Evolutionary conservation across 2,329 filamentous ascomycete genomes (phyloP).

Genomic region (Mycosphaerella arachidis): DNA sequence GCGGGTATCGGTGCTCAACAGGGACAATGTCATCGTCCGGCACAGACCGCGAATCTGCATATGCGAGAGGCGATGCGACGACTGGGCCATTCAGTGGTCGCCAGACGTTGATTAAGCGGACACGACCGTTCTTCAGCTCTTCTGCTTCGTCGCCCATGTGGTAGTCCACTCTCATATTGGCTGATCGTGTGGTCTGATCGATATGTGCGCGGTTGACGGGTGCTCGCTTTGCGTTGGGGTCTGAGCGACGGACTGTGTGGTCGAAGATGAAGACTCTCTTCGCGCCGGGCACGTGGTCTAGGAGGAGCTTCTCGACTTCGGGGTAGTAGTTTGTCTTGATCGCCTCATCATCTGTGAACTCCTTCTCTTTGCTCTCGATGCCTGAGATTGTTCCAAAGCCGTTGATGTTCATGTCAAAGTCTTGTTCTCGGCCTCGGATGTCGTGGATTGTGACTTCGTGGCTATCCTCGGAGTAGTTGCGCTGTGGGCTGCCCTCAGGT

Average conservation of each 20-base stretch:
- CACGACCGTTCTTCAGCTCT: slow-evolving; percentile 60
- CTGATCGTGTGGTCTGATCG: slow-evolving; percentile 69
- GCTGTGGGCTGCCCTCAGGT: slow-evolving; percentile 56
- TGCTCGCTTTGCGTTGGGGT: slow-evolving; percentile 54
- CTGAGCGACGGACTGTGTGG: slow-evolving; percentile 74
- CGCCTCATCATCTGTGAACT: slow-evolving; percentile 64
- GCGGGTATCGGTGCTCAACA: slow-evolving; percentile 69
- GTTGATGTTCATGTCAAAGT: slow-evolving; percentile 65
- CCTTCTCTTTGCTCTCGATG: slow-evolving; percentile 51
- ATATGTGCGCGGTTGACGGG: slow-evolving; percentile 75
- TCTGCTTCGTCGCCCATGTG: slow-evolving; percentile 67
- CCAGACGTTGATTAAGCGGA: slow-evolving; percentile 87
- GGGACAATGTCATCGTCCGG: slow-evolving; percentile 61
- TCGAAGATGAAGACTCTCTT: slow-evolving; percentile 72
- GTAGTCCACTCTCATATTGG: slow-evolving; percentile 60
- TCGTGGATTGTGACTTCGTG: slow-evolving; percentile 62
- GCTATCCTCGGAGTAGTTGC: slow-evolving; percentile 56
- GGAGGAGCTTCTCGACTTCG: slow-evolving; percentile 69
- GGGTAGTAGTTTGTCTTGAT: slow-evolving; percentile 76
- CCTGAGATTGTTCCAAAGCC: slow-evolving; percentile 65
- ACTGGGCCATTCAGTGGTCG: slow-evolving; percentile 58
- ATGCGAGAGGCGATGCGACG: slow-evolving; percentile 53
- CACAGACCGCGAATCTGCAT: slow-evolving; percentile 54
- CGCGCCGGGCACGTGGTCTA: slow-evolving; percentile 62
- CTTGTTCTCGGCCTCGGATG: slow-evolving; percentile 64